A percentile compares a stretch with the other conserved stretches of the same genome.
phyloP scores from a whole-genome alignment of 257 asterid genomes.

The Solanum medicagineum region DNA sequence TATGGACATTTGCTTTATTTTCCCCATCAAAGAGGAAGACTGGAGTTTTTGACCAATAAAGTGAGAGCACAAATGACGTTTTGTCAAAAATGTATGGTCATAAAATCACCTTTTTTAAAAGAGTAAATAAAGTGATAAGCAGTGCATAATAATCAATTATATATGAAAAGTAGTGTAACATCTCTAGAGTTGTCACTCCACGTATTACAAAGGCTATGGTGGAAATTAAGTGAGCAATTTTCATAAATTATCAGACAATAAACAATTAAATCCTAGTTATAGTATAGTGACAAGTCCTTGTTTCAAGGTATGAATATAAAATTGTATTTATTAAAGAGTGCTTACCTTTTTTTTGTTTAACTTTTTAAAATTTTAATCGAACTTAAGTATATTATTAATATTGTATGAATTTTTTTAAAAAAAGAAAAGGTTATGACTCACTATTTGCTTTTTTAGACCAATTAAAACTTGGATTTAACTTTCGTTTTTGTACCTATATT shows the following conservation, averaged over 20 bases:
- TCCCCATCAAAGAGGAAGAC: not conserved
- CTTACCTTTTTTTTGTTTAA: not conserved
- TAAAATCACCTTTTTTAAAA: not conserved
- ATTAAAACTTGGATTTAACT: not conserved
- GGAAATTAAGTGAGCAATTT: not conserved
- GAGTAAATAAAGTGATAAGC: constrained; percentile 7
- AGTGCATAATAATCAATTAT: not conserved
- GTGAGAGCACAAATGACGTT: not conserved
- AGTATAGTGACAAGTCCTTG: too few relatives aligned
- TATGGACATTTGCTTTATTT: not conserved
- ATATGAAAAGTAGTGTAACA: constrained; percentile 6
- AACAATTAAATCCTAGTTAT: too few relatives aligned
- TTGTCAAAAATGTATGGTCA: not conserved
- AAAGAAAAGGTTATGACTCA: not conserved
- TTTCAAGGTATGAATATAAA: not conserved
- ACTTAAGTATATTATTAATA: not conserved
- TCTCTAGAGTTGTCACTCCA: not conserved
- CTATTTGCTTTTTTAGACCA: not conserved
- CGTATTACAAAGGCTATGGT: constrained; percentile 1
- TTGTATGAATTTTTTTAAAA: not conserved
- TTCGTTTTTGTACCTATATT: not conserved
- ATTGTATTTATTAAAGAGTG: not conserved
- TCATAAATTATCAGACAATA: too few relatives aligned
- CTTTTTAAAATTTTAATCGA: too few relatives aligned
- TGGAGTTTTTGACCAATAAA: not conserved